Evolutionary conservation across 768 basidiomycete species (phyloP).

Genomic region (Leucocoprinus sp.): DNA sequence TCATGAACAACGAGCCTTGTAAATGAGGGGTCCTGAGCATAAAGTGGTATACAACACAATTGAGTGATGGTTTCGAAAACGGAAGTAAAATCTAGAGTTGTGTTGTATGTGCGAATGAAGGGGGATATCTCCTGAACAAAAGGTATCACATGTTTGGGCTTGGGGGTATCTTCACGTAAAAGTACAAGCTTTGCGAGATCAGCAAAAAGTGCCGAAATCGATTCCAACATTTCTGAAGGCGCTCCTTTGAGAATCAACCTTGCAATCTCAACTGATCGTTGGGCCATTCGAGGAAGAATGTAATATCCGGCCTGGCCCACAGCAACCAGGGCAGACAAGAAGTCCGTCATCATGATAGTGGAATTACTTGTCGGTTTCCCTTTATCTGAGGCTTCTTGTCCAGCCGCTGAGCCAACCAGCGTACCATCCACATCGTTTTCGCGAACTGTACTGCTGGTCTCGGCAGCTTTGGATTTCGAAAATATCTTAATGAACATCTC

Average conservation of each 20-base stretch:
- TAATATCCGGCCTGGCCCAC: conserved; percentile 47
- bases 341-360: conserved; percentile 55
- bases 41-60: conserved; percentile 35
- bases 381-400: conserved; percentile 30
- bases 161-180: conserved; percentile 34
- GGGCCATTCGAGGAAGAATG: conserved; percentile 27
- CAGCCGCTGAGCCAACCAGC: conserved; percentile 20
- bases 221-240: conserved; percentile 24
- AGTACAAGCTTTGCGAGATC: conserved; percentile 44
- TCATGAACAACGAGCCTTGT: conserved; percentile 35
- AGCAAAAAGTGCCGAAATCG: conserved; percentile 44
- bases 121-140: conserved; percentile 51
- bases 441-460: conserved; percentile 22
- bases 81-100: conserved; percentile 47
- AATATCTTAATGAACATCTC: conserved; percentile 40
- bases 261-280: conserved; percentile 45
- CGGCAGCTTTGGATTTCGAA: conserved; percentile 36
- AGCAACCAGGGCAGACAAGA: conserved; percentile 43
- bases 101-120: conserved; percentile 41
- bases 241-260: conserved; percentile 50
- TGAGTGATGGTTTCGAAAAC: conserved; percentile 43
- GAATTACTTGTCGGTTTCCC: conserved; percentile 46
- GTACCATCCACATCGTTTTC: conserved; percentile 22
- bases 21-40: conserved; percentile 47
- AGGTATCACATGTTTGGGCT: conserved; percentile 38